phyloP scores from a whole-genome alignment of 139 green algal species.

The Auxenochlorella protothecoides region DNA sequence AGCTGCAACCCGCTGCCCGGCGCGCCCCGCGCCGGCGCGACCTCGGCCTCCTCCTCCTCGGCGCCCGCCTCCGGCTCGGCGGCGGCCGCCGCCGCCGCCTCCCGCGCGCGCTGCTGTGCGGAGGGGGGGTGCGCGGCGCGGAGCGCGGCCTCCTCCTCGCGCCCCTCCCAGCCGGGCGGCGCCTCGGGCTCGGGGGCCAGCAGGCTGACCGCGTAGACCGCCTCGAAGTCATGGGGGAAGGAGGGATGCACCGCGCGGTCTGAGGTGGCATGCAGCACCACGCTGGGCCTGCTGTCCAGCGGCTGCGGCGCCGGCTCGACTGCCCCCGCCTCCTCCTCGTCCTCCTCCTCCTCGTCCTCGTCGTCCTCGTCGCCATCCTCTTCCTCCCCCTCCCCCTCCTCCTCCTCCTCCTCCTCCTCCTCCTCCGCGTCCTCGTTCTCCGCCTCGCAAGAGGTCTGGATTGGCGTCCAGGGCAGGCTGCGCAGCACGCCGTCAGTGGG shows the following conservation, averaged over 20 bases:
- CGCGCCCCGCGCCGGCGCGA: no score
- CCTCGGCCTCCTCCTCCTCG: no score
- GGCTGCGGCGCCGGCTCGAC: not conserved
- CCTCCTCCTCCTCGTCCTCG: conserved; percentile 2
- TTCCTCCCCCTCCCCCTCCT: not conserved
- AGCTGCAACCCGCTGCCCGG: no score
- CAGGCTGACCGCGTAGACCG: conserved; percentile 12
- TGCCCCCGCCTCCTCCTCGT: not conserved
- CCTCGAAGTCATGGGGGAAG: conserved; percentile 34
- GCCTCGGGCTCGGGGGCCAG: conserved; percentile 1
- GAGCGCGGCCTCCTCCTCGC: no score
- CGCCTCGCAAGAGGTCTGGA: not conserved
- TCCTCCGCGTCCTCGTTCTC: no score
- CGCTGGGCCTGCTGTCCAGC: conserved; percentile 4
- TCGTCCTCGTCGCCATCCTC: not conserved
- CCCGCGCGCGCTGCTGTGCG: no score
- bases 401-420: no score
- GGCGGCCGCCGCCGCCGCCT: no score
- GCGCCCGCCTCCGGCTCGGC: no score
- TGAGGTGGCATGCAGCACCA: not conserved
- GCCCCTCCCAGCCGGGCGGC: not conserved
- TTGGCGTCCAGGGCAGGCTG: conserved; percentile 33
- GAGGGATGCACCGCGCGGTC: no score
- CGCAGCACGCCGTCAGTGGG: conserved; percentile 29
- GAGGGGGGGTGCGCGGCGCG: no score